A percentile compares a stretch with the other conserved stretches of the same genome.
phyloP scores from a whole-genome alignment of 163 green algal species.

The Coccomyxa subellipsoidea region DNA sequence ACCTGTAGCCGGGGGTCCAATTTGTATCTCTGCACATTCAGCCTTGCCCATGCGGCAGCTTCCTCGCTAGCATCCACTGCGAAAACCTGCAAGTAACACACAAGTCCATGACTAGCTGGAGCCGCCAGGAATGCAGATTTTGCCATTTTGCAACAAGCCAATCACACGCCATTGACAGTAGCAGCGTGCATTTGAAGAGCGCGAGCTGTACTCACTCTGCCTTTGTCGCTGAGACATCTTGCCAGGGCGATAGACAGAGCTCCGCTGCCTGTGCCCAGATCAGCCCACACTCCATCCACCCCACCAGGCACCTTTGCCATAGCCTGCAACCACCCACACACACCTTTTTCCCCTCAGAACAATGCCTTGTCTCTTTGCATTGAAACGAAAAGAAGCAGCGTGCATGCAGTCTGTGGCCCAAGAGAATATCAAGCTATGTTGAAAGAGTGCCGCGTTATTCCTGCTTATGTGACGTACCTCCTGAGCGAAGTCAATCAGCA shows the following conservation, averaged over 20 bases:
- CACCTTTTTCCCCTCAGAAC: background rate
- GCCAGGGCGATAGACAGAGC: slow-evolving; percentile 70
- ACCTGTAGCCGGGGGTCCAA: slow-evolving; percentile 7
- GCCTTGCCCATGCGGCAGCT: slow-evolving; percentile 51
- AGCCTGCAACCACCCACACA: slow-evolving; percentile 15
- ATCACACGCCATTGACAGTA: background rate
- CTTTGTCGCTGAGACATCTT: too few relatives aligned
- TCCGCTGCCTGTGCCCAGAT: slow-evolving; percentile 85
- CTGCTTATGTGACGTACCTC: background rate
- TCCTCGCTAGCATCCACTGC: slow-evolving; percentile 67
- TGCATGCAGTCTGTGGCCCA: too few relatives aligned
- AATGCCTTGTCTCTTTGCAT: background rate
- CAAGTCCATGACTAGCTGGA: too few relatives aligned
- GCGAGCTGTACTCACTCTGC: background rate
- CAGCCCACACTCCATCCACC: slow-evolving; percentile 54
- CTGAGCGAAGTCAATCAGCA: slow-evolving; percentile 53
- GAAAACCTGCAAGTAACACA: slow-evolving; percentile 62
- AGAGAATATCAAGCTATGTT: too few relatives aligned
- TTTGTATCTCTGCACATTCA: slow-evolving; percentile 54
- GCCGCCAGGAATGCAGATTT: too few relatives aligned
- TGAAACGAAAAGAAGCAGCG: background rate
- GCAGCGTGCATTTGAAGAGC: background rate
- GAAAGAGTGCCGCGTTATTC: too few relatives aligned
- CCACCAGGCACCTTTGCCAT: slow-evolving; percentile 27
- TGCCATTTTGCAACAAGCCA: background rate